Evolutionary conservation across 1,284 basidiomycete genomes (phyloP), one percentile per base, ranked within the genome.

Genomic region (Naganishia sp.): DNA sequence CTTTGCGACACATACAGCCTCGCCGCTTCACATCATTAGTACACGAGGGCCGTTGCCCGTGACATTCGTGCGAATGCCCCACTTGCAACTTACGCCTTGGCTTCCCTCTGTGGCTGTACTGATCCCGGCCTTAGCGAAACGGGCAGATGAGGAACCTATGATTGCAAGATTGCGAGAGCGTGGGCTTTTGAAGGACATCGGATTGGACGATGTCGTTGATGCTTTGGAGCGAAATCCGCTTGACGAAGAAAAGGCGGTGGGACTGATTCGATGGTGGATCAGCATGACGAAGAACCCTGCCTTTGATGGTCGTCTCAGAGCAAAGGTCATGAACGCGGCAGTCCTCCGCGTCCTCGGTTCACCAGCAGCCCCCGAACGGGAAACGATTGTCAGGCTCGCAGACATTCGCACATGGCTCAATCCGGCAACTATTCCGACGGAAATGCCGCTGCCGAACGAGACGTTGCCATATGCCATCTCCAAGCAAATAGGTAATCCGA

Each of bases 201-300:
- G 86, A 0, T 90, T 96, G 73, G 82, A 87, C 21, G 96, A 99
- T 75, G 90, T 98, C 21, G 82, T 98, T 57, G 80, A 83, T 58
- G 92, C 96, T 76, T 83, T 99, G 6, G 84, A 85, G 17, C 78
- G 83, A 2, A 83, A 90, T 15, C 88, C 94, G 1, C 82, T 99
- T 21, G 79, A 79, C 0, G 85, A 91, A 71, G 79, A 82, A 15
- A 93, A 98, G 77, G 88, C 91, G 81, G 77, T 88, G 23, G 87
- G 87, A 4, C 94, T 91, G 76, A 82, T 98, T 70, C 85, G 86
- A 66, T 99, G 95, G 95, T 96, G 94, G 90, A 85, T 89, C 62
- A 78, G 80, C 28, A 78, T 92, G 17, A 85, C 86, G 47, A 83
- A 72, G 2, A 47, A 71, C 57, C 76, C 84, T 54, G 82, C 84